A percentile compares a stretch with the other conserved stretches of the same genome.
These are phyloP conservation scores for Coniferiporia weirii DNA, from an alignment of 1,284 basidiomycete species.

Conservation along the genomic window DNA sequence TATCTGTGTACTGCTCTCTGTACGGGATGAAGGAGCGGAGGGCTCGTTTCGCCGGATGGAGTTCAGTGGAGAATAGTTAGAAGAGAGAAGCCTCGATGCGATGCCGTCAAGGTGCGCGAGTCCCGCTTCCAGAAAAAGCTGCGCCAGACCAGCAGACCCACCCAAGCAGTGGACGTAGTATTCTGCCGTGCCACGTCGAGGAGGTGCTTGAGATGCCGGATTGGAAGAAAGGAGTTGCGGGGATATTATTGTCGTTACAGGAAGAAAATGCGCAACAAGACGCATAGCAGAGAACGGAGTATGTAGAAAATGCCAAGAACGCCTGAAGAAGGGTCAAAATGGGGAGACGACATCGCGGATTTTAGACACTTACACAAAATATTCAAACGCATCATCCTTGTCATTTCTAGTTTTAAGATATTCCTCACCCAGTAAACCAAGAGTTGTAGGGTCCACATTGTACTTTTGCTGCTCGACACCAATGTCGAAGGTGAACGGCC, in stretches of 20 bases:
- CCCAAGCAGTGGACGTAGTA: conserved; percentile 66
- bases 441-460: conserved; percentile 78
- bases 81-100: conserved; percentile 57
- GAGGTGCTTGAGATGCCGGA: conserved; percentile 1
- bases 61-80: conserved; percentile 66
- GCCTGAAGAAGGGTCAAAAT: conserved; percentile 35
- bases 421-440: conserved; percentile 64
- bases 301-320: conserved; percentile 73
- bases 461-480: conserved; percentile 53
- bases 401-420: conserved; percentile 66
- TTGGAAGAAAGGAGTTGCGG: conserved; percentile 12
- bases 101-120: conserved; percentile 71
- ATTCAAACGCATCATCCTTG: conserved; percentile 72
- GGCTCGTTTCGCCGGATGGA: conserved; percentile 57
- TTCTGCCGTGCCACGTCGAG: conserved; percentile 43
- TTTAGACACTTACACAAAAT: conserved; percentile 54
- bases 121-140: conserved; percentile 70
- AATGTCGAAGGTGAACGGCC: conserved; percentile 47
- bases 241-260: conserved; percentile 24
- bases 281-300: conserved; percentile 70
- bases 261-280: conserved; percentile 54
- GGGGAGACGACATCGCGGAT: conserved; percentile 2
- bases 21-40: conserved; percentile 24
- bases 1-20: conserved; percentile 51
- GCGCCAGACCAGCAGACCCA: conserved; percentile 55